Conservation (phyloP, 345 rosid genomes). For the Geranium rotundifolium region DNA sequence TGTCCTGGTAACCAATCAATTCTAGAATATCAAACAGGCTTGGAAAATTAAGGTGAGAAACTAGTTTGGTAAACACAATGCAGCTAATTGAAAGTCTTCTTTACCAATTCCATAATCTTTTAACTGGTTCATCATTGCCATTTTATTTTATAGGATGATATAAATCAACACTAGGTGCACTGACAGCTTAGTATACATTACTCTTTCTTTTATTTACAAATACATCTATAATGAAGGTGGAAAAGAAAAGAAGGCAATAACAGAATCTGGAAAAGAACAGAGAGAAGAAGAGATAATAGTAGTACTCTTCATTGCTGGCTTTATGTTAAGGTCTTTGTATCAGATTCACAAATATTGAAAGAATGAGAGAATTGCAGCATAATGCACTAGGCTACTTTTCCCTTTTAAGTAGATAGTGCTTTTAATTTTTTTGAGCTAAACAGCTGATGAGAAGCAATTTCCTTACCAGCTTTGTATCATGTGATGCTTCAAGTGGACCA, state of each 20-base stretch:
- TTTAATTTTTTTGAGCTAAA: not conserved
- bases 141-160: not conserved
- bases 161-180: not conserved
- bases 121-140: not conserved
- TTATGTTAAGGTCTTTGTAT: not conserved
- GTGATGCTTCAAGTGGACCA: conserved; percentile 40
- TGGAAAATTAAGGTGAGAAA: not conserved
- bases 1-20: conserved; percentile 40
- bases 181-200: not conserved
- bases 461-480: conserved; percentile 53
- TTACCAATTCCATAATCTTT: not conserved
- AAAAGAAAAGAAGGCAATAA: not conserved
- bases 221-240: not conserved
- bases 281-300: not conserved
- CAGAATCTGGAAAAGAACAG: not conserved
- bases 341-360: conserved; percentile 3
- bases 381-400: conserved; percentile 1
- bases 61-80: not conserved
- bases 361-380: conserved; percentile 24
- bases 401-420: not conserved
- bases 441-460: conserved; percentile 7
- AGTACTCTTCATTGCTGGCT: not conserved
- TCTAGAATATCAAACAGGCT: not conserved
- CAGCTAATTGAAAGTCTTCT: conserved; percentile 3
- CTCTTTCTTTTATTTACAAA: not conserved